These are phyloP conservation scores for Chlamydomonas reinhardtii DNA, from an alignment of 163 green algal species.

Conservation along the genomic window DNA sequence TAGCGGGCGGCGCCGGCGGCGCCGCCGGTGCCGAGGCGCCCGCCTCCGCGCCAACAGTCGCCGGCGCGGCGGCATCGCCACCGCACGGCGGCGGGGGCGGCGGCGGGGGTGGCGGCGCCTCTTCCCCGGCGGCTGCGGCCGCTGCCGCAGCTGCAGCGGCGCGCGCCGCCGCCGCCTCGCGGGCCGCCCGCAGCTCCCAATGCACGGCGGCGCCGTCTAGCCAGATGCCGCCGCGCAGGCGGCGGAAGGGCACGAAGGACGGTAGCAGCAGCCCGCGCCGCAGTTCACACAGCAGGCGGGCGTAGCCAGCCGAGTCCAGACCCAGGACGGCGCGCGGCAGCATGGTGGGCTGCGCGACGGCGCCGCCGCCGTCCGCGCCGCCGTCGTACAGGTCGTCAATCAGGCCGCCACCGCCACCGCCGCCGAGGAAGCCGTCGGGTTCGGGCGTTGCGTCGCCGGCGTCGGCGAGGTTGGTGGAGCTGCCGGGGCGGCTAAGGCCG, in stretches of 20 bases:
- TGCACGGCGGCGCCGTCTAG: neutral
- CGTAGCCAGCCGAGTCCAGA: constrained; percentile 2
- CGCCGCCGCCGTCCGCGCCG: neutral
- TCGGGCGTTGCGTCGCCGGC: neutral
- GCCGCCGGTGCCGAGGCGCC: neutral
- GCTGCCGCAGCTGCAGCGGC: too few relatives aligned
- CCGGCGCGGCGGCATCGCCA: neutral
- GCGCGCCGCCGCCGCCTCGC: too few relatives aligned
- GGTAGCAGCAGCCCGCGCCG: constrained; percentile 36
- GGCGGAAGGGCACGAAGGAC: constrained; percentile 16
- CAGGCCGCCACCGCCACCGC: neutral
- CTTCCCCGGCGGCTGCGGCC: neutral
- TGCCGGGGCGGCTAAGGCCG: constrained; percentile 16
- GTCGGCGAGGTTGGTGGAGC: neutral
- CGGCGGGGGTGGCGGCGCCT: neutral
- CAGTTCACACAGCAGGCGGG: constrained; percentile 12
- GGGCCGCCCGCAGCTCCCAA: neutral
- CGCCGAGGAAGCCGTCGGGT: neutral
- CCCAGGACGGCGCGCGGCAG: neutral
- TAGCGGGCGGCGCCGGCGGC: neutral
- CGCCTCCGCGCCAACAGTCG: too few relatives aligned
- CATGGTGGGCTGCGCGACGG: neutral
- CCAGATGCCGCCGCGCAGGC: constrained; percentile 23
- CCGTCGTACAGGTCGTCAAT: neutral
- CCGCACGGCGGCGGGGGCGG: neutral